Evolutionary conservation across 208 protist genomes (phyloP), one percentile per base, ranked within the genome.

Genomic region (Trypanosoma platydactyli): DNA sequence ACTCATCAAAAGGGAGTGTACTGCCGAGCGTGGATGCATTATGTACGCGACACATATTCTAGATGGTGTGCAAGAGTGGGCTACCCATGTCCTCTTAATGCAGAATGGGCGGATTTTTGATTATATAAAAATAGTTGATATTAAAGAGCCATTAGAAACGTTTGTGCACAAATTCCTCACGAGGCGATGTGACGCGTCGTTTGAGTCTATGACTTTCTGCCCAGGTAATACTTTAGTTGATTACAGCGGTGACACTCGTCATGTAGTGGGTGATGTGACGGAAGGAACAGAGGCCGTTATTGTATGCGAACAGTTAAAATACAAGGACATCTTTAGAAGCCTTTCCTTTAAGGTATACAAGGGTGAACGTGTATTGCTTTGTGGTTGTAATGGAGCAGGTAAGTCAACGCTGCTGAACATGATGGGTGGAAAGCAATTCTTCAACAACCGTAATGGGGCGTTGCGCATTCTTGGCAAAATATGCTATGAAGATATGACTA

Each of bases 331-430:
- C 11, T 94, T 94, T 64, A 3, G 27, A 33, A 49, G 79, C 42
- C 62, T 91, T 66, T 63, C 61, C 11, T 89, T 94, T 61, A 68
- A 58, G 56, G 59, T 94, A 1, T 73, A 62, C 54, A 71, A 73
- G 16, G 89, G 86, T 16, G 78, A 83, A 44, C 89, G 89, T 22
- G 73, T 86, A 42, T 66, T 97, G 38, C 63, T 99, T n/a, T 91
- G 96, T 40, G 97, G 97, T 45, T 84, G 86, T 55, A 99, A 99
- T 83, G 97, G 97, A 35, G 57, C 86, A 7, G 97, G 97, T 51
- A 98, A 98, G 69, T 90, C 83, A 18, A 98, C 94, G 16, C 79
- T 98, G 33, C 81, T 98, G 45, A 96, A 94, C 59, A 92, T 98
- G 59, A 67, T 98, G 16, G 87, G 81, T 16, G 93, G 94, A 22